A percentile compares a stretch with the other conserved stretches of the same genome.
phyloP scores from a whole-genome alignment of 192 early-diverging fungal genomes.

The Entomortierella beljakovae region DNA sequence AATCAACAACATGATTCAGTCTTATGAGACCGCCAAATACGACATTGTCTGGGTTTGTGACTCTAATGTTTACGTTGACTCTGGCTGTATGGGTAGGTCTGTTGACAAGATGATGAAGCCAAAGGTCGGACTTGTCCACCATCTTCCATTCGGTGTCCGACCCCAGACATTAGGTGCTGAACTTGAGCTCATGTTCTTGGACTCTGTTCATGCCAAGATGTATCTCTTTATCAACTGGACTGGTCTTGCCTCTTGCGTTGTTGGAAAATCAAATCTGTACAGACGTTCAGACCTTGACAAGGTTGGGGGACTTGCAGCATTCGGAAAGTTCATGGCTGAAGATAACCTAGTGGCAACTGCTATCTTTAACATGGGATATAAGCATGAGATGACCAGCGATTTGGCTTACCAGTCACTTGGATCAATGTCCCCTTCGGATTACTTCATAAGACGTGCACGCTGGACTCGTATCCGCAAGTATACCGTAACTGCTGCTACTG shows the following conservation, averaged over 20 bases:
- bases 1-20: conserved; percentile 92
- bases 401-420: conserved; percentile 89
- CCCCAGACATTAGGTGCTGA: conserved; percentile 80
- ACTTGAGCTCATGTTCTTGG: conserved; percentile 89
- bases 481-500: conserved; percentile 88
- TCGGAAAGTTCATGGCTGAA: conserved; percentile 94
- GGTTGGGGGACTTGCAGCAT: conserved; percentile 84
- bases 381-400: conserved; percentile 91
- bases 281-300: conserved; percentile 83
- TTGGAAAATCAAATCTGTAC: conserved; percentile 96
- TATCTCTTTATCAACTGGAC: conserved; percentile 94
- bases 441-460: conserved; percentile 84
- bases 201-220: conserved; percentile 94
- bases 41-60: conserved; percentile 97
- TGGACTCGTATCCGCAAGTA: conserved; percentile 97
- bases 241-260: conserved; percentile 86
- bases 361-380: conserved; percentile 80
- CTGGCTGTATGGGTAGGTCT: conserved; percentile 82
- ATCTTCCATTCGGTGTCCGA: conserved; percentile 84
- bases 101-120: conserved; percentile 80
- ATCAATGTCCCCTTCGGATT: conserved; percentile 78
- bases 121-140: conserved; percentile 94
- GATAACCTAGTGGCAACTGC: conserved; percentile 95
- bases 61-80: conserved; percentile 87
- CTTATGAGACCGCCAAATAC: conserved; percentile 80